Evolutionary conservation across 2,329 filamentous ascomycete genomes (phyloP), one percentile per base, ranked within the genome.

Genomic region (Xylariaceae sp.): DNA sequence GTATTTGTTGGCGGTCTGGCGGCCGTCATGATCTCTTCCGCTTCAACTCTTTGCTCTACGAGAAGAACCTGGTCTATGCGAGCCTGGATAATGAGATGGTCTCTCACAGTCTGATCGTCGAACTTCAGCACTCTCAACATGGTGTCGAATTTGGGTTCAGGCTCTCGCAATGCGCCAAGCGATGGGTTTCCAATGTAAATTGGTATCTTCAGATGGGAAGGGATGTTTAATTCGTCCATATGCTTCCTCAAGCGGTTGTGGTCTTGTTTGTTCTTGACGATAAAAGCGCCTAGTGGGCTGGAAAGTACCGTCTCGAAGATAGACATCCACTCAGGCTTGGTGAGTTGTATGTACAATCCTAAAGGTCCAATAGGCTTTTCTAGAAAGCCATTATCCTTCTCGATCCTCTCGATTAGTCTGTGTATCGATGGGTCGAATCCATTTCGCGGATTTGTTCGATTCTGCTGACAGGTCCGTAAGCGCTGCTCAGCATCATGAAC

Each of bases 51-150:
- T 22, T 84, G 73, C 44, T 82, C 73, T 43, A 96, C 81, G 1
- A 98, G 73, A 5, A 95, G 79, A 6, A 85, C 81, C 64, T 96
- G 91, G 50, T 98, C 93, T 42, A 96, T 88, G 6, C 71, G 69
- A 55, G 89, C 78, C 50, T 83, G 85, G 62, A 97, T 93, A 58
- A 98, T 85, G 37, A 97, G 71, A 48, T 90, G 84, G 49, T 89
- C 86, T 40, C 83, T 83, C 17, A 96, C 84, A 35, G 86, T 68
- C 17, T 86, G 79, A 54, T 92, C 82, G 49, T 93, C 87, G 50
- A 97, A 86, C 65, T 89, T 84, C 42, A 98, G 73, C 1, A 88
- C 81, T 40, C 88, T 79, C 37, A 96, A 70, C 50, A 92, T 83
- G 0, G 93, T 98, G 54, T 88, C 79, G 45, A 87, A 86, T 3